Percentiles rank a stretch among this genome's conserved stretches.
These are phyloP conservation scores for Strobilomyces confusus DNA, from an alignment of 768 basidiomycete genomes.

Conservation along the genomic window DNA sequence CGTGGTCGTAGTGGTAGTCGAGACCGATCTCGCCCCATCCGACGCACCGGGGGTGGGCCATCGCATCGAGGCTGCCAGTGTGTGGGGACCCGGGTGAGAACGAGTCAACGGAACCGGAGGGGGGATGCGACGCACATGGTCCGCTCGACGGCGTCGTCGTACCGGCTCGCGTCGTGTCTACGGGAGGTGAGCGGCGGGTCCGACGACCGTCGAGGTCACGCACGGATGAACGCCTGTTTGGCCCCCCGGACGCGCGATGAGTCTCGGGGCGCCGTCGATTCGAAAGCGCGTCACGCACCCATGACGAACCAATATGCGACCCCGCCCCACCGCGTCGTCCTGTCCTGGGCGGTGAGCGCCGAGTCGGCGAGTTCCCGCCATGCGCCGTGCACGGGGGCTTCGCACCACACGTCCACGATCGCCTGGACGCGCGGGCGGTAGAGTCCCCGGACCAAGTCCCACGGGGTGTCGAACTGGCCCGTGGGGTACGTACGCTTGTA, in stretches of 20 bases:
- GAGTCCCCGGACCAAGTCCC: slow-evolving; percentile 67
- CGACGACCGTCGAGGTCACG: slow-evolving; percentile 22
- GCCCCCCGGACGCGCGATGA: no score
- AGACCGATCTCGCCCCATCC: slow-evolving; percentile 89
- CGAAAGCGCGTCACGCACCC: slow-evolving; percentile 53
- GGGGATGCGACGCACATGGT: slow-evolving; percentile 48
- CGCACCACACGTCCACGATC: slow-evolving; percentile 88
- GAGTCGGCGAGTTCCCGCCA: slow-evolving; percentile 78
- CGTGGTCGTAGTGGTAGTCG: slow-evolving; percentile 81
- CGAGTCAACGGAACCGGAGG: neutral
- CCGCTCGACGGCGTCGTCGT: slow-evolving; percentile 62
- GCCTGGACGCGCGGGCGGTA: slow-evolving; percentile 52
- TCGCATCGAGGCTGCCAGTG: slow-evolving; percentile 65
- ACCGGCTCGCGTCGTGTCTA: slow-evolving; percentile 50
- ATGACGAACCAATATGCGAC: slow-evolving; percentile 82
- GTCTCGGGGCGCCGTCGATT: no score
- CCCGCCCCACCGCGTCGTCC: slow-evolving; percentile 58
- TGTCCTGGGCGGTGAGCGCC: slow-evolving; percentile 28
- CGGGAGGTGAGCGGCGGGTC: no score
- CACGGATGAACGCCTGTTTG: slow-evolving; percentile 75
- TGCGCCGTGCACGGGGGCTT: slow-evolving; percentile 56
- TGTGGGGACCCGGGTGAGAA: no score
- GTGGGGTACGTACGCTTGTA: slow-evolving; percentile 62
- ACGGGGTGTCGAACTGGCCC: slow-evolving; percentile 51
- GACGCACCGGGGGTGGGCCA: slow-evolving; percentile 77